Evolutionary conservation across 306 rosid genomes (phyloP).

Genomic region (Casuarina glauca): DNA sequence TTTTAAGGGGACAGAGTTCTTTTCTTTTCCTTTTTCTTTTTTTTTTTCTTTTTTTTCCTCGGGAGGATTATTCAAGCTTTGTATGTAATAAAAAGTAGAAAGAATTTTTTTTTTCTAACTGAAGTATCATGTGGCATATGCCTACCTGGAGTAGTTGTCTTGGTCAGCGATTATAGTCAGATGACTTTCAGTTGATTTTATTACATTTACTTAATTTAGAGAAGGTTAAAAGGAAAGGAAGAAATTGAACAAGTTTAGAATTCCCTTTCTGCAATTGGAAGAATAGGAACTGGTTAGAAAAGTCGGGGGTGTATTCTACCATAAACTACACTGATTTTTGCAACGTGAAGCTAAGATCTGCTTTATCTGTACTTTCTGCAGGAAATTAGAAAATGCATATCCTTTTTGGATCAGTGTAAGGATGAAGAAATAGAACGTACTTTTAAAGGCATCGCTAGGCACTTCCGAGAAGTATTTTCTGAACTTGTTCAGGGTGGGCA

Average conservation of each 20-base stretch:
- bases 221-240: not conserved
- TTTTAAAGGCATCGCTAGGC: constrained; percentile 97
- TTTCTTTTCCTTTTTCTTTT: too few relatives aligned
- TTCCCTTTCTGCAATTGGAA: not conserved
- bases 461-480: constrained; percentile 95
- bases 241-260: not conserved
- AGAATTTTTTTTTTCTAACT: not conserved
- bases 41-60: too few relatives aligned
- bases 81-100: too few relatives aligned
- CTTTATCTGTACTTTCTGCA: constrained; percentile 36
- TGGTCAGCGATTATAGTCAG: too few relatives aligned
- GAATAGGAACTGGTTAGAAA: not conserved
- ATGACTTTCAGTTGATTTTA: not conserved
- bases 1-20: too few relatives aligned
- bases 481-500: constrained; percentile 94
- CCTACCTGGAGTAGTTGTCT: not conserved
- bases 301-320: not conserved
- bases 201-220: not conserved
- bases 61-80: too few relatives aligned
- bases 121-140: not conserved
- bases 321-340: not conserved
- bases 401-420: constrained; percentile 88
- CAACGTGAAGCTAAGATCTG: not conserved
- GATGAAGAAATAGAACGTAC: constrained; percentile 97
- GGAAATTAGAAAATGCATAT: constrained; percentile 90